Evolutionary conservation across 2,329 filamentous ascomycete species (phyloP), one percentile per base, ranked within the genome.

Genomic region (Curvularia sp.): DNA sequence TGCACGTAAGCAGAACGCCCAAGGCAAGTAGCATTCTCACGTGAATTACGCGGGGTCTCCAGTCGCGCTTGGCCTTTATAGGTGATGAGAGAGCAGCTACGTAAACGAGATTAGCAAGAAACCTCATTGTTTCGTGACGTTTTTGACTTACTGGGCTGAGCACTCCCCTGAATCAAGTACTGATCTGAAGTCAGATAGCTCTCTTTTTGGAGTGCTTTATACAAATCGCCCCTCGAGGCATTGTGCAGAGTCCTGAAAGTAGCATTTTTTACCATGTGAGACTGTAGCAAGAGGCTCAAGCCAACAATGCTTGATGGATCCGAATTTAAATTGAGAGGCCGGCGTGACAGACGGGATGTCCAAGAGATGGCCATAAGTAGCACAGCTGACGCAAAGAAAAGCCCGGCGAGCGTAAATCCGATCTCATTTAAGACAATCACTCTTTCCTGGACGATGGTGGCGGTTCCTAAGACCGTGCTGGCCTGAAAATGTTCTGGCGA

Each of bases 371-470:
- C 30, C 12, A 32, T 32, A 18, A 60, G 4, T 1, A 67, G 53
- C 10, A 55, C 5, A 15, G 48, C 60, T 5, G 65, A 68, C 1
- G 59, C 27, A 3, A 60, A 50, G 41, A 69, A 68, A 18, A 69
- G 47, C 13, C 46, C 49, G 12, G 60, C 51, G 10, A 68, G 45
- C 8, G 56, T 30, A n/a, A 68, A 55, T 8, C 57, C 60, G 4
- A 67, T 60, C 38, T 66, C 64, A 5, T 9, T 48, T 2, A 69
- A 28, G 1, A 69, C 60, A 27, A 70, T 36, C 5, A 68, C 57
- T 43, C 67, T 52, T 5, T 51, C 39, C 48, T 65, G 54, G 5
- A 62, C 23, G 4, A 55, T 6, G 9, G 43, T 53, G 12, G 25
- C 34, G 19, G 53, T 42, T 32, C 63, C 65, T 18, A 52, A 25